Evolutionary conservation across 306 rosid species (phyloP).

Genomic region (Bauhinia variegata): DNA sequence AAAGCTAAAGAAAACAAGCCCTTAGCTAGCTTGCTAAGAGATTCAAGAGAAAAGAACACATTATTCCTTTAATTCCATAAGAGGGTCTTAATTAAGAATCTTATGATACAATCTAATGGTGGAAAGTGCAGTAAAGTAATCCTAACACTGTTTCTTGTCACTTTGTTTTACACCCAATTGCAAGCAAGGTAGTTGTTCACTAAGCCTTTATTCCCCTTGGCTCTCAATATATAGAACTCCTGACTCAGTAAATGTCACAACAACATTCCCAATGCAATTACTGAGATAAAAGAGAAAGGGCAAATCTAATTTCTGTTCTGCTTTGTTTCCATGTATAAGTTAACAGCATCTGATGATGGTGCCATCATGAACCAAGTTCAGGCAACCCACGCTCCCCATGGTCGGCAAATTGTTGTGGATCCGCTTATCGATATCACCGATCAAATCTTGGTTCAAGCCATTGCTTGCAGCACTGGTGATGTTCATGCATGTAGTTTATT

Average conservation of each 20-base stretch:
- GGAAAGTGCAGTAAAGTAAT: too few species aligned
- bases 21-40: too few species aligned
- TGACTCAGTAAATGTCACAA: too few species aligned
- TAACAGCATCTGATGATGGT: constrained; percentile 27
- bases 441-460: constrained; percentile 21
- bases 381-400: constrained; percentile 36
- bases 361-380: constrained; percentile 35
- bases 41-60: too few species aligned
- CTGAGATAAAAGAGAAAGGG: too few species aligned
- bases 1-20: too few species aligned
- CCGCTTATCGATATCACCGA: constrained; percentile 23
- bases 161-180: constrained; percentile 40
- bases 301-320: background rate
- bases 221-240: constrained; percentile 30
- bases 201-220: constrained; percentile 47
- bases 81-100: too few species aligned
- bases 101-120: too few species aligned
- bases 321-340: background rate
- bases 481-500: background rate
- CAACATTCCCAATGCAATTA: too few species aligned
- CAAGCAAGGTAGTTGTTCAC: constrained; percentile 72
- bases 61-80: too few species aligned
- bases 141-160: too few species aligned
- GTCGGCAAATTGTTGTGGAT: constrained; percentile 34
- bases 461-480: background rate